phyloP scores from a whole-genome alignment of 164 flowering plant species.

The Annona cherimola region DNA sequence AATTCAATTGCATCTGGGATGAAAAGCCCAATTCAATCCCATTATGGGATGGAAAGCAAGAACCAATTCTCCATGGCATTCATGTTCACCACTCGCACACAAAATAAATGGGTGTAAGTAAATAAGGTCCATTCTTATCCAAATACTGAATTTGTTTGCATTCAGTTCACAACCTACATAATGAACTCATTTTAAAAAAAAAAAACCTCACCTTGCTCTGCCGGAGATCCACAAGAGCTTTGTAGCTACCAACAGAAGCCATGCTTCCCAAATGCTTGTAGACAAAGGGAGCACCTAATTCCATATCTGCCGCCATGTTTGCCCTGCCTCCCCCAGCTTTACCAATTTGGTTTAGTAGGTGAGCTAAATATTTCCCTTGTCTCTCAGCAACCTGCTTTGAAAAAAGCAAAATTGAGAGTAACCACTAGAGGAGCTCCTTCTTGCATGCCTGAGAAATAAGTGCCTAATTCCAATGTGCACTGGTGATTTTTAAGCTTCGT shows the following conservation, averaged over 20 bases:
- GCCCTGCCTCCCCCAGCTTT: constrained; percentile 78
- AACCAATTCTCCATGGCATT: background rate
- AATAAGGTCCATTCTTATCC: background rate
- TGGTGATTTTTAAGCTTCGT: background rate
- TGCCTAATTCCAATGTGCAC: background rate
- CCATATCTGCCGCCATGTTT: constrained; percentile 42
- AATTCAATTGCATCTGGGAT: background rate
- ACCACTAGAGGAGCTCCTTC: background rate
- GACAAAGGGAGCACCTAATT: constrained; percentile 64
- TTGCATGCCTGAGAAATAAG: background rate
- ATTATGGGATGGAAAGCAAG: background rate
- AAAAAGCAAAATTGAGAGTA: background rate
- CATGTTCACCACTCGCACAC: background rate
- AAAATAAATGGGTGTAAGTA: background rate
- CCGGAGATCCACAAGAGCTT: constrained; percentile 95
- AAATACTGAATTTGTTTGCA: background rate
- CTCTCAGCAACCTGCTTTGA: constrained; percentile 83
- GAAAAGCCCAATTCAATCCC: background rate
- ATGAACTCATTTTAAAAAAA: too few relatives aligned
- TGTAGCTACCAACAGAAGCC: constrained; percentile 92
- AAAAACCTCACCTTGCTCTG: constrained; percentile 63
- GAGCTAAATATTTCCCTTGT: constrained; percentile 79
- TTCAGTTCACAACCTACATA: background rate
- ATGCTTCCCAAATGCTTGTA: constrained; percentile 94
- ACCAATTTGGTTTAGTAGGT: constrained; percentile 57